phyloP scores from a whole-genome alignment of 2,329 filamentous ascomycete genomes.

The Penicillium rolfsii region DNA sequence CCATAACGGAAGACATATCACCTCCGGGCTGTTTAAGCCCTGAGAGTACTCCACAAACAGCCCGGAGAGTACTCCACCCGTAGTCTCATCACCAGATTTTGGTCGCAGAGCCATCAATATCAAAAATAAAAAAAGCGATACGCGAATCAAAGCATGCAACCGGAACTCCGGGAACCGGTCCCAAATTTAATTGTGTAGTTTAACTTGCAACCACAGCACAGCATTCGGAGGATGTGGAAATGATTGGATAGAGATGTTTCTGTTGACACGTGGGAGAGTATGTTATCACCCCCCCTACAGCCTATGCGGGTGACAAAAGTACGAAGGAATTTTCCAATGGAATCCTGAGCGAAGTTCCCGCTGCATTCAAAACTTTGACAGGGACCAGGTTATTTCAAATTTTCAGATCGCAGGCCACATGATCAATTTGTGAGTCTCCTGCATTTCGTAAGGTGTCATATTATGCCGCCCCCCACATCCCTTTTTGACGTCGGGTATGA shows the following conservation, averaged over 20 bases:
- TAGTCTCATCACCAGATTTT: neutral
- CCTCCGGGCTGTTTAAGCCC: neutral
- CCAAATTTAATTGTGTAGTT: neutral
- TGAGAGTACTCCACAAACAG: no score
- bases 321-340: neutral
- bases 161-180: neutral
- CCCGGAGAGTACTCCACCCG: no score
- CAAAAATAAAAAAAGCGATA: neutral
- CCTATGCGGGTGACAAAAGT: neutral
- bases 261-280: neutral
- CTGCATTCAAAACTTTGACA: neutral
- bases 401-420: slow-evolving; percentile 2
- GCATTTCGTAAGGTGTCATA: neutral
- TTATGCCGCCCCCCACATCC: neutral
- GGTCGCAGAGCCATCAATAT: neutral
- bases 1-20: neutral
- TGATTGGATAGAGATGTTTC: neutral
- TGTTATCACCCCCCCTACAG: no score
- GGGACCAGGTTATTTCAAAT: slow-evolving; percentile 1
- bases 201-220: neutral
- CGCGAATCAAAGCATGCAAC: neutral
- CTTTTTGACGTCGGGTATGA: neutral
- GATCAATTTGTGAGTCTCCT: neutral
- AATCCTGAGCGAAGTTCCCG: neutral
- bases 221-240: no score